Base-by-base conservation (phyloP, 768 basidiomycete species). In the Leccinum longicurvipes region DNA sequence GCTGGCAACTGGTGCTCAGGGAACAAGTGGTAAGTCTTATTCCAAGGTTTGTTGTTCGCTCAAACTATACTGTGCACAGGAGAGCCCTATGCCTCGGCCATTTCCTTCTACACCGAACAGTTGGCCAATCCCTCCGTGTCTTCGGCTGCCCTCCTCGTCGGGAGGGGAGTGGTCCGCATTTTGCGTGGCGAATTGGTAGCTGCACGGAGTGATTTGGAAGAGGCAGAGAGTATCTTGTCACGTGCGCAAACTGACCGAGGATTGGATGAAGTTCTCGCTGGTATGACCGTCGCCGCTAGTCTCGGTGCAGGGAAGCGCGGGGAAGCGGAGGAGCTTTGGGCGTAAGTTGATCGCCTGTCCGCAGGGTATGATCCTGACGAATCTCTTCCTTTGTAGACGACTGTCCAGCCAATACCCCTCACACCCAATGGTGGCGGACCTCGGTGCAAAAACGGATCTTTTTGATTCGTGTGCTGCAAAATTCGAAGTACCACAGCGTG, bases 201-300 rank as follows among this genome's bases (percentile, higher is more conserved):
- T 53, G 91, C 90, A n/a, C 84, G 83, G 68, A 89, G 87, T 3
- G 89, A 91, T 65, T 70, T 93, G 51, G 87, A 90, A 60, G 90
- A 92, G 67, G 84, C 89, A 0, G 60, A 60, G 48, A 47, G 56
- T 23, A 39, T 69, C 12, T 68, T 87, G 23, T 73, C 77, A 46
- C 85, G 84, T 62, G 79, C 68, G 9, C 64, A 64, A 34, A 56
- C 71, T n/a, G 58, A 65, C 23, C 61, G 63, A 10, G 83, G 89
- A 62, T 70, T 79, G 46, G 62, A 62, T 36, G 90, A 92, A 65
- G 78, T 89, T 14, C 74, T 87, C 42, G 88, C 87, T 7, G 89
- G 84, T 1, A 76, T 79, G 65, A 77, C 79, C 2, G 86, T 89
- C 47, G 85, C 84, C 6, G 77, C 81, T 6, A 82, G 85, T 6